Conservation (phyloP, 2,329 filamentous ascomycete species). For the Aspergillus pseudonomiae region DNA sequence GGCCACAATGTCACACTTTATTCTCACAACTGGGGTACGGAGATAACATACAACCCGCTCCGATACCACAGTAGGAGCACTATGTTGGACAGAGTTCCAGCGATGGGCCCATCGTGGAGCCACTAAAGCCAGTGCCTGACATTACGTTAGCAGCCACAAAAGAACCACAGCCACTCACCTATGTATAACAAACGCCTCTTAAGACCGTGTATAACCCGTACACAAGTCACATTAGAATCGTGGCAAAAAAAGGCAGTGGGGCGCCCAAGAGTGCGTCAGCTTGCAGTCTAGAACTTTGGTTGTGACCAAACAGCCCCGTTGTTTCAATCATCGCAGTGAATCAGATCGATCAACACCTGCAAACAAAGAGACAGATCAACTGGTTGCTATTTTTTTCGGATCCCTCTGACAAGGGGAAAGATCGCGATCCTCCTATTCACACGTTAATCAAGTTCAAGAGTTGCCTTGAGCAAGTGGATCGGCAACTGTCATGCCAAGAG, state of each 20-base stretch:
- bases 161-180: background rate
- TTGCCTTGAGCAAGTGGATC: background rate
- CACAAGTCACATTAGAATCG: background rate
- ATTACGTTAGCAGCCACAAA: background rate
- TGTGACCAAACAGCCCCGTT: background rate
- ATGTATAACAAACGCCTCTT: background rate
- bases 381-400: background rate
- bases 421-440: background rate
- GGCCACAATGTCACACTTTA: background rate
- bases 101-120: background rate
- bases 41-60: too few relatives aligned
- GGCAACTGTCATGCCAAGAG: background rate
- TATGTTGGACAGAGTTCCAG: constrained; percentile 22
- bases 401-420: background rate
- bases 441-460: background rate
- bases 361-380: background rate
- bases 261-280: background rate
- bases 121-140: background rate
- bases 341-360: background rate
- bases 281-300: background rate
- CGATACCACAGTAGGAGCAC: background rate
- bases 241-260: background rate
- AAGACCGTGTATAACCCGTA: background rate
- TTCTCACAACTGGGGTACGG: background rate
- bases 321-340: background rate